A percentile compares a stretch with the other conserved stretches of the same genome.
Evolutionary conservation across 106 monocot species (phyloP).

Genomic region (Phalaenopsis equestris): DNA sequence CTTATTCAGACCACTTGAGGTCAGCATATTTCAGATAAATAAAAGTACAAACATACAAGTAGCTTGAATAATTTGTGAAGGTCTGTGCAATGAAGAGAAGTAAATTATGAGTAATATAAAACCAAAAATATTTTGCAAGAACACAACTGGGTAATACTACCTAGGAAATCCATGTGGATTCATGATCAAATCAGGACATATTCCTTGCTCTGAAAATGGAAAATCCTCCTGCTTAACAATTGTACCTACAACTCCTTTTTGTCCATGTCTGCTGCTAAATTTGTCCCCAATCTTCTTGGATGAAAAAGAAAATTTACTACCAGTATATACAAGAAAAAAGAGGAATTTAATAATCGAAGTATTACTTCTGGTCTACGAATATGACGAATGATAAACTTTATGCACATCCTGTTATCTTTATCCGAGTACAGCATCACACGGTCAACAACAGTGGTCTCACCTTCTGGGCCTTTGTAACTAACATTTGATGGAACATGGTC

Average conservation of each 20-base stretch:
- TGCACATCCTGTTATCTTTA: constrained; percentile 49
- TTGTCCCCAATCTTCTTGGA: constrained; percentile 77
- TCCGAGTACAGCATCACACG: constrained; percentile 69
- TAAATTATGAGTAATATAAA: background rate
- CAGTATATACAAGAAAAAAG: background rate
- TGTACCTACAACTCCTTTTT: constrained; percentile 94
- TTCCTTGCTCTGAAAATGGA: constrained; percentile 88
- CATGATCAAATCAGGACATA: constrained; percentile 99
- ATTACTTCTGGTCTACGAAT: constrained; percentile 84
- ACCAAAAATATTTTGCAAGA: background rate
- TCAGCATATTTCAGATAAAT: background rate
- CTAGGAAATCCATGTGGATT: constrained; percentile 99
- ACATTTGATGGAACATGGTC: constrained; percentile 42
- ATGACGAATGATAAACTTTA: constrained; percentile 83
- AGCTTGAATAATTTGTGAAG: background rate
- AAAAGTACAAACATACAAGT: background rate
- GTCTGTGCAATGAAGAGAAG: background rate
- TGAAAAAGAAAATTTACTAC: constrained; percentile 1
- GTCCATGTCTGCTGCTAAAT: constrained; percentile 99
- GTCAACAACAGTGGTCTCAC: constrained; percentile 80
- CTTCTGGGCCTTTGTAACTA: constrained; percentile 48
- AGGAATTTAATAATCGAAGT: constrained; percentile 7
- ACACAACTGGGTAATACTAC: constrained; percentile 18
- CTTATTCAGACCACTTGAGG: too few species aligned
- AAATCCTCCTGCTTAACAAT: constrained; percentile 98